Base-by-base conservation (phyloP, 768 basidiomycete species). In the Phanerochaete sordida region DNA sequence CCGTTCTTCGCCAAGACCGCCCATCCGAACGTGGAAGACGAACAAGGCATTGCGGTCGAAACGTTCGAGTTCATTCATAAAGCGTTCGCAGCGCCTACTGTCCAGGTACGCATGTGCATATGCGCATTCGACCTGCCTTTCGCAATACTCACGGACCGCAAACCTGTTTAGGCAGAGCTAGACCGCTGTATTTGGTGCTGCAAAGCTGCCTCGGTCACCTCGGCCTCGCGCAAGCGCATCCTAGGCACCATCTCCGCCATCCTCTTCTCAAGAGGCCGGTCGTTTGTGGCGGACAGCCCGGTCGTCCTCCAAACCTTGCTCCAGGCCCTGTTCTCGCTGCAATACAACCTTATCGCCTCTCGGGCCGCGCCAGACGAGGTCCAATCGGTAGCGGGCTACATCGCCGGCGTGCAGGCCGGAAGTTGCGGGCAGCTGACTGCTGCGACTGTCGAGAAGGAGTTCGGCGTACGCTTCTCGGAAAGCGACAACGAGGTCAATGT, bases 171-270 rank as follows among this genome's bases (percentile, higher is more conserved):
- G 64, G 75, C 72, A 24, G 81, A 79, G 56, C 74, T 87, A 11
- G 84, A 84, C 60, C 82, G 89, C 26, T 83, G 80, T 64, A 62
- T 87, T 30, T 92, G 90, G 90, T 90, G 88, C 66, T 84, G 84
- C 64, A 82, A 81, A 63, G 87, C 87, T 9, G 83, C 83, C 0
- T 70, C 77, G 7, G 75, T 77, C 21, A 73, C 75, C 7, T 75
- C 79, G 8, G 64, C 65, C 19, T 71, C 80, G 51, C 78, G 84
- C 19, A 75, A 77, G 9, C 79, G 84, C 23, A 74, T 87, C 26
- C 64, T 90, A 19, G 76, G 75, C 11, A 72, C 74, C 11, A 74
- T 91, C 3, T 79, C 79, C 62, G 69, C 76, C 2, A 56, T 65
- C 66, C 82, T 67, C 58, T 86, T 64, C 74, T 75, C 65, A 70